Percentiles rank a stretch among this genome's conserved stretches.
Evolutionary conservation across 1,284 basidiomycete genomes (phyloP).

Genomic region (Ceratobasidium sp.): DNA sequence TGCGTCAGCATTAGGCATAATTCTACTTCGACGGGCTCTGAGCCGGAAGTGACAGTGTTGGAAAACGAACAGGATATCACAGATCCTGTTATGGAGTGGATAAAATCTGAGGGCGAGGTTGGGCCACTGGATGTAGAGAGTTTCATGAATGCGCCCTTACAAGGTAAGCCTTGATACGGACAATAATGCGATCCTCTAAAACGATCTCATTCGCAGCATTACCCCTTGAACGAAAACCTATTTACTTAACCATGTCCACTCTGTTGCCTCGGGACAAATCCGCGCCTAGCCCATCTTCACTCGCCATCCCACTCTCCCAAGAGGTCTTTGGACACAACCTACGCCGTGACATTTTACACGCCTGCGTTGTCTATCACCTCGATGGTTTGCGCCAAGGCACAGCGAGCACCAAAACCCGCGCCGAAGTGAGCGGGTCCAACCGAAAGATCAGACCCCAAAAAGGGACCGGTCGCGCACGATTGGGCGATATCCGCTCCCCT

Average conservation of each 20-base stretch:
- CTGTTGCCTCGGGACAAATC: slow-evolving; percentile 53
- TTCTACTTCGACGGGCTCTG: slow-evolving; percentile 10
- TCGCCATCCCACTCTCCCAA: slow-evolving; percentile 81
- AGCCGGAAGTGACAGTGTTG: slow-evolving; percentile 5
- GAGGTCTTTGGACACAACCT: slow-evolving; percentile 89
- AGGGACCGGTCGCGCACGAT: slow-evolving; percentile 89
- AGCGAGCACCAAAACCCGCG: slow-evolving; percentile 92
- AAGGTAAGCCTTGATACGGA: slow-evolving; percentile 15
- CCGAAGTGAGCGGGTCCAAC: slow-evolving; percentile 90
- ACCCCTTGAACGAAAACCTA: slow-evolving; percentile 57
- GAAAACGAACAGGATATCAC: slow-evolving; percentile 34
- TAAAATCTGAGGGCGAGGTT: slow-evolving; percentile 27
- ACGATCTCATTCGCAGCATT: slow-evolving; percentile 4
- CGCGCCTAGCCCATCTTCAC: slow-evolving; percentile 58
- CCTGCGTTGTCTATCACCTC: slow-evolving; percentile 91
- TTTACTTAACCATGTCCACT: slow-evolving; percentile 50
- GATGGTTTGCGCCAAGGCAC: slow-evolving; percentile 90
- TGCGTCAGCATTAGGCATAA: not conserved
- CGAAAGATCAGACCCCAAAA: slow-evolving; percentile 93
- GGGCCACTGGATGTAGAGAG: slow-evolving; percentile 26
- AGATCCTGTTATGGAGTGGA: slow-evolving; percentile 42
- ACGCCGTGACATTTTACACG: slow-evolving; percentile 92
- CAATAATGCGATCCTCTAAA: not conserved
- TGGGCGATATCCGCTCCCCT: slow-evolving; percentile 90
- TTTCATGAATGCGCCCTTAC: slow-evolving; percentile 31